Evolutionary conservation across 768 basidiomycete species (phyloP).

Genomic region (Butyriboletus loyo): DNA sequence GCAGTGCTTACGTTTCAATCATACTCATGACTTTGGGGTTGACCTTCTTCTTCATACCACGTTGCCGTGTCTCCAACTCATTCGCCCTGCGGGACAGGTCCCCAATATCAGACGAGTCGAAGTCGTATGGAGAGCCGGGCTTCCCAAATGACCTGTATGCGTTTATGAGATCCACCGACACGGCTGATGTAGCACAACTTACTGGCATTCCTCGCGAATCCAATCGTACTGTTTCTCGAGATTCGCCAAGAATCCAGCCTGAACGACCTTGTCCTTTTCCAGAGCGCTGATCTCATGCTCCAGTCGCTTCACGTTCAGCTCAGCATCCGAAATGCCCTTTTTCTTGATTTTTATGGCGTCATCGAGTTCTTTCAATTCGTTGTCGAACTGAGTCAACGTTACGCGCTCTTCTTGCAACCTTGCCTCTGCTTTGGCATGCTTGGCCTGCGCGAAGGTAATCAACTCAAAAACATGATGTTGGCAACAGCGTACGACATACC

Average conservation of each 20-base stretch:
- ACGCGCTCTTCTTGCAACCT: conserved; percentile 84
- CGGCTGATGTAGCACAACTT: conserved; percentile 30
- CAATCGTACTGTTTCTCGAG: conserved; percentile 85
- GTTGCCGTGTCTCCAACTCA: conserved; percentile 75
- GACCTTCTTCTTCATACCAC: conserved; percentile 91
- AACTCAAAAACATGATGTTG: not conserved
- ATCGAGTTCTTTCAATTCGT: conserved; percentile 83
- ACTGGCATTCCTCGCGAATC: conserved; percentile 89
- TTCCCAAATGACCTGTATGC: conserved; percentile 76
- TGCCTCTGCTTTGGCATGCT: conserved; percentile 61
- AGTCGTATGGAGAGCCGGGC: conserved; percentile 78
- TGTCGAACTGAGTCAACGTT: conserved; percentile 82
- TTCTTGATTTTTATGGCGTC: conserved; percentile 80
- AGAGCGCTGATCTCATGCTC: conserved; percentile 67
- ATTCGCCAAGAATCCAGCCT: conserved; percentile 48
- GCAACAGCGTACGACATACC: conserved; percentile 12
- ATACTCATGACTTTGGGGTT: conserved; percentile 95
- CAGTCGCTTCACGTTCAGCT: conserved; percentile 59
- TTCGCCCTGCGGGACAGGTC: conserved; percentile 59
- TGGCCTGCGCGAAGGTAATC: conserved; percentile 35
- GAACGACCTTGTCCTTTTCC: conserved; percentile 61
- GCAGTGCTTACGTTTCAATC: conserved; percentile 76
- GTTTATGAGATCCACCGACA: not conserved
- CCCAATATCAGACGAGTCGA: conserved; percentile 58
- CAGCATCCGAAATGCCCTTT: conserved; percentile 61